Percentiles rank a stretch among this genome's conserved stretches.
Evolutionary conservation across 176 grass and related monocot genomes (phyloP).

Genomic region (Stipa capillata): DNA sequence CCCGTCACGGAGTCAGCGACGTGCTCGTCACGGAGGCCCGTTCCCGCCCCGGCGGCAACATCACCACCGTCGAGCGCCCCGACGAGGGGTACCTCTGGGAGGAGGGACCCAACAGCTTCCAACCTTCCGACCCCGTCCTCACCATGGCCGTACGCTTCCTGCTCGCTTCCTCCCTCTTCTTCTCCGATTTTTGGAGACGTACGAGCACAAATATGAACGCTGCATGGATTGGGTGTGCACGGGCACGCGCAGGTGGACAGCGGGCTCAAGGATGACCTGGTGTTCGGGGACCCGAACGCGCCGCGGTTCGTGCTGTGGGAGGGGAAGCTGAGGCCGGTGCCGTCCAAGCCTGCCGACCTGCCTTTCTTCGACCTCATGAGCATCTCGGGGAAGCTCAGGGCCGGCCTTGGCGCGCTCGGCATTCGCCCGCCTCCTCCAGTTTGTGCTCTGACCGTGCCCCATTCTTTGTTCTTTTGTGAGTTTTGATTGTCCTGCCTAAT

Average conservation of each 20-base stretch:
- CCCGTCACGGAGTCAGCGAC: constrained; percentile 35
- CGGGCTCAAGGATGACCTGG: constrained; percentile 73
- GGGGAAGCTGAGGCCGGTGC: constrained; percentile 72
- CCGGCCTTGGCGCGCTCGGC: constrained; percentile 77
- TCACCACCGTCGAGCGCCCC: constrained; percentile 69
- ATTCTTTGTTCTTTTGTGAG: not conserved
- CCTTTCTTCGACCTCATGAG: constrained; percentile 91
- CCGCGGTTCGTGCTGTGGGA: constrained; percentile 87
- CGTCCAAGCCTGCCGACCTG: constrained; percentile 68
- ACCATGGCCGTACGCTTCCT: constrained; percentile 50
- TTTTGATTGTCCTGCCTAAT: not conserved
- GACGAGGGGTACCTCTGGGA: constrained; percentile 84
- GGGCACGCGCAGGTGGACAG: constrained; percentile 57
- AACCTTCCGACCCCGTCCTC: constrained; percentile 82
- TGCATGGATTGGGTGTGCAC: not conserved
- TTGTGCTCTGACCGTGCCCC: constrained; percentile 41
- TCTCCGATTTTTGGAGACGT: not conserved
- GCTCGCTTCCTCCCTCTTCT: not conserved
- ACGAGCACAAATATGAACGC: not conserved
- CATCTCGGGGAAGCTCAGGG: constrained; percentile 67
- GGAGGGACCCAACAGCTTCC: constrained; percentile 95
- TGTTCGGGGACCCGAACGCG: constrained; percentile 90
- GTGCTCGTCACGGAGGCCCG: constrained; percentile 80
- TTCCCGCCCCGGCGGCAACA: constrained; percentile 67
- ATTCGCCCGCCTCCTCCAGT: constrained; percentile 81